These are phyloP conservation scores for Microbotryum silenes-acaulis DNA, from an alignment of 1,284 basidiomycete genomes.

Conservation along the genomic window DNA sequence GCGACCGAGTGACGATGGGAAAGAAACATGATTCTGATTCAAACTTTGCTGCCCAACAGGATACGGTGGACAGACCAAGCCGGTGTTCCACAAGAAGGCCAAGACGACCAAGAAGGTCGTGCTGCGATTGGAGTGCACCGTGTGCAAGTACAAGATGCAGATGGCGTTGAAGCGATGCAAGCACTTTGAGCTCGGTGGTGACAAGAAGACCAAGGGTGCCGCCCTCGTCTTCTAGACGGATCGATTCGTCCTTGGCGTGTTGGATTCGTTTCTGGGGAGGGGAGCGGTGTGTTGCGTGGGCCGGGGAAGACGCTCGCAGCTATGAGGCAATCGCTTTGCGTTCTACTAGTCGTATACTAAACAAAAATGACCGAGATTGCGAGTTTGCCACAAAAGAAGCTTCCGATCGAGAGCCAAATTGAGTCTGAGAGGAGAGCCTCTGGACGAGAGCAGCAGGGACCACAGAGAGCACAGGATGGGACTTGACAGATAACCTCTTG, in stretches of 20 bases:
- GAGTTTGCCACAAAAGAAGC: too few relatives aligned
- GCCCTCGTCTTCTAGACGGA: constrained; percentile 64
- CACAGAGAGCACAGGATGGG: too few relatives aligned
- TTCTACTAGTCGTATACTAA: not conserved
- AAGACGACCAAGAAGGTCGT: constrained; percentile 99
- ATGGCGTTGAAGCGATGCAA: constrained; percentile 97
- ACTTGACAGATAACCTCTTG: too few relatives aligned
- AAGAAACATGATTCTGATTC: constrained; percentile 46
- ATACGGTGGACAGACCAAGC: constrained; percentile 98
- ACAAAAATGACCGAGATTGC: too few relatives aligned
- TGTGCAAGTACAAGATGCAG: constrained; percentile 95
- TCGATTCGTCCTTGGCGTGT: not conserved
- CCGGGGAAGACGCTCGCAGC: not conserved
- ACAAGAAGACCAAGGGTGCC: constrained; percentile 96
- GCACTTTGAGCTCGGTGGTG: constrained; percentile 62
- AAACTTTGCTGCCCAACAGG: constrained; percentile 60
- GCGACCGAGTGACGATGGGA: constrained; percentile 1
- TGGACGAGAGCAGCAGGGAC: too few relatives aligned
- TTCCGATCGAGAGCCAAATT: too few relatives aligned
- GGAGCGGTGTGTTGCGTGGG: not conserved
- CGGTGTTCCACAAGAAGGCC: constrained; percentile 99
- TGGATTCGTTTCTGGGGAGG: not conserved
- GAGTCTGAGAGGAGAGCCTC: too few relatives aligned
- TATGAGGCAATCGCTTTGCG: not conserved
- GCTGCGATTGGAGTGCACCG: constrained; percentile 91